Conservation (phyloP, 1,284 basidiomycete genomes). For the Ustilago xerochloae region DNA sequence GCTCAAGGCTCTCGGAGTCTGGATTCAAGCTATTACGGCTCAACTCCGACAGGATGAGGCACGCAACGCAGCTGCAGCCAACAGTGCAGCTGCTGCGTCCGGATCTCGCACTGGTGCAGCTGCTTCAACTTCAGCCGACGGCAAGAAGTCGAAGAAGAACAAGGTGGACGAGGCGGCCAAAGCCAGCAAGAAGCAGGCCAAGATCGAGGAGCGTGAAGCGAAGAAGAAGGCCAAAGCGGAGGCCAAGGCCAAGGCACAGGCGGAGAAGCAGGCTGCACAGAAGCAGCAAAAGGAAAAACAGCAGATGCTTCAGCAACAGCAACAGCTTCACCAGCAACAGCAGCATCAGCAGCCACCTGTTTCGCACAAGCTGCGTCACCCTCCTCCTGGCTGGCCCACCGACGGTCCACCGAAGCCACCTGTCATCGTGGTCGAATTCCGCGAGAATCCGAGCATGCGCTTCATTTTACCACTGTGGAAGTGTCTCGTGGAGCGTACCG, state of each 20-base stretch:
- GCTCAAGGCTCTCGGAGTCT: constrained; percentile 53
- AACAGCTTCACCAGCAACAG: constrained; percentile 23
- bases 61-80: constrained; percentile 39
- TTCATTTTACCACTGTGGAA: constrained; percentile 66
- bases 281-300: constrained; percentile 47
- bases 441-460: constrained; percentile 63
- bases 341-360: constrained; percentile 17
- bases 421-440: constrained; percentile 64
- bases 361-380: constrained; percentile 42
- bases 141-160: constrained; percentile 49
- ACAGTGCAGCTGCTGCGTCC: constrained; percentile 22
- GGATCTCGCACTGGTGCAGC: constrained; percentile 21
- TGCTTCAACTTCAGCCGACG: constrained; percentile 23
- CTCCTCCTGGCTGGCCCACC: constrained; percentile 52
- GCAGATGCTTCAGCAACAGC: constrained; percentile 24
- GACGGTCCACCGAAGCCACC: constrained; percentile 57
- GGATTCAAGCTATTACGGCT: constrained; percentile 56
- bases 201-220: constrained; percentile 50
- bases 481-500: constrained; percentile 55
- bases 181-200: constrained; percentile 51
- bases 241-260: constrained; percentile 42
- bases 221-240: constrained; percentile 54
- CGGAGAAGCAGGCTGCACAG: constrained; percentile 31
- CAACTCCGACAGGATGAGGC: constrained; percentile 52
- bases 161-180: constrained; percentile 45